Base-by-base conservation (phyloP, 805 yeast genomes). In the Jamesozyma piceae region DNA sequence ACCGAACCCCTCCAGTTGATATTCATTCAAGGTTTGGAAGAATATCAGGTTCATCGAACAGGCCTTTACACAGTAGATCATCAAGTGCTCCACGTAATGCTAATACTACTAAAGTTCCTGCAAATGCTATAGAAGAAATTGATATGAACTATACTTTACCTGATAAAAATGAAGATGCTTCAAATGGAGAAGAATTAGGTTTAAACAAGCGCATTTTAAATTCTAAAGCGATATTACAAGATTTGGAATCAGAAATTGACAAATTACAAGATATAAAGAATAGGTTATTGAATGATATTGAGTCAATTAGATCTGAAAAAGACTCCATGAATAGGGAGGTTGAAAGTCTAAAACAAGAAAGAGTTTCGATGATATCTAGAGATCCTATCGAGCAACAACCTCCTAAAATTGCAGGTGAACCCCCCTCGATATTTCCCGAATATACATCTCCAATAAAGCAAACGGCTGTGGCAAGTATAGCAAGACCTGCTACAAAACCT, bases 401-500 rank as follows among this genome's bases (percentile, higher is more conserved):
- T 24, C 34, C 34, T 14, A 15, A 17, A 31, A 4, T 31, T 17
- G 34, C 5, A 31, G n/a, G 18, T 17, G 28, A 24, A 6, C 28
- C 28, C 10, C 11, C 28, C 10, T 24, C 11, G 28, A n/a, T 31
- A 14, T 9, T 14, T 17, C 18, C 34, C 11, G 18, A 15, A 15
- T 17, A 15, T 9, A 4, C 19, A 14, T 15, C 34, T 5, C 49
- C 51, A n/a, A 26, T 22, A 5, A 55, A 48, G 26, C 51, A 50
- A 40, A 38, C 57, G 17, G 49, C 50, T 35, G 50, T 52, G 5
- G 53, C 53, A 5, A 56, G 55, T 40, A 48, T 52, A 8, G 56
- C 44, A 24, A 51, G 54, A 36, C 49, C 52, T 26, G 53, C 54
- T 34, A 44, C 52, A n/a, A 59, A 57, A 41, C 62, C 63, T 5